Percentiles rank a stretch among this genome's conserved stretches.
phyloP scores from a whole-genome alignment of 176 grass and related monocot genomes.

The Luzula sylvatica region DNA sequence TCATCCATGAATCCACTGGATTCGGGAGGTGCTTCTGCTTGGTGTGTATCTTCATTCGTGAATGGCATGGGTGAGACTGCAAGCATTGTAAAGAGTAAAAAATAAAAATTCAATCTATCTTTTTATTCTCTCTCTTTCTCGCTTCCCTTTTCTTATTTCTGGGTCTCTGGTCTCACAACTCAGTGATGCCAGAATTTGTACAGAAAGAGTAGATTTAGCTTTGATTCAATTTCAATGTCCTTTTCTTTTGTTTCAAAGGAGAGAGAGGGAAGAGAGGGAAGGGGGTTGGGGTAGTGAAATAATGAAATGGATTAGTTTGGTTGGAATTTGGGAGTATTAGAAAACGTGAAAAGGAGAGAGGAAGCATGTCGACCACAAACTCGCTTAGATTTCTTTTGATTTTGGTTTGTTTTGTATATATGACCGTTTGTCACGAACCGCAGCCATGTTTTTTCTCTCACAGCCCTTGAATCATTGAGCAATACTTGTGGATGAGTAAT shows the following conservation, averaged over 20 bases:
- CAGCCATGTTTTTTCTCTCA: constrained; percentile 28
- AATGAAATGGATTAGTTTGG: constrained; percentile 22
- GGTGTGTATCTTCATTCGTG: constrained; percentile 10
- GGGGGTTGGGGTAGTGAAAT: constrained; percentile 2
- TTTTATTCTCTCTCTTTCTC: background rate
- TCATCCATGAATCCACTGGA: constrained; percentile 15
- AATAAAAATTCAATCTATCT: background rate
- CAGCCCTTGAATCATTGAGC: constrained; percentile 46
- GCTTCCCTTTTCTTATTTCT: background rate
- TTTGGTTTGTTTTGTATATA: constrained; percentile 37
- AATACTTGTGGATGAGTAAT: constrained; percentile 54
- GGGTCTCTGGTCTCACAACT: background rate
- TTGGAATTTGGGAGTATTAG: constrained; percentile 26
- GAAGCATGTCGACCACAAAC: constrained; percentile 60
- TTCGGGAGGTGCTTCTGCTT: constrained; percentile 3
- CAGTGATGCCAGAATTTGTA: background rate
- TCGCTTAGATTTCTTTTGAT: constrained; percentile 45
- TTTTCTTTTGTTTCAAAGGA: background rate
- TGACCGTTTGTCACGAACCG: constrained; percentile 34
- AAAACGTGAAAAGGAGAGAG: constrained; percentile 23
- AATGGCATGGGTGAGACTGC: constrained; percentile 34
- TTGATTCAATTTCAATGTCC: background rate
- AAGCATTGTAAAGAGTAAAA: constrained; percentile 39
- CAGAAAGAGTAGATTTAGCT: constrained; percentile 3
- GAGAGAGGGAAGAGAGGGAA: constrained; percentile 3